Percentiles rank a stretch among this genome's conserved stretches.
These are phyloP conservation scores for Paraurostyla sp. DNA, from an alignment of 73 alveolate genomes.

Conservation along the genomic window DNA sequence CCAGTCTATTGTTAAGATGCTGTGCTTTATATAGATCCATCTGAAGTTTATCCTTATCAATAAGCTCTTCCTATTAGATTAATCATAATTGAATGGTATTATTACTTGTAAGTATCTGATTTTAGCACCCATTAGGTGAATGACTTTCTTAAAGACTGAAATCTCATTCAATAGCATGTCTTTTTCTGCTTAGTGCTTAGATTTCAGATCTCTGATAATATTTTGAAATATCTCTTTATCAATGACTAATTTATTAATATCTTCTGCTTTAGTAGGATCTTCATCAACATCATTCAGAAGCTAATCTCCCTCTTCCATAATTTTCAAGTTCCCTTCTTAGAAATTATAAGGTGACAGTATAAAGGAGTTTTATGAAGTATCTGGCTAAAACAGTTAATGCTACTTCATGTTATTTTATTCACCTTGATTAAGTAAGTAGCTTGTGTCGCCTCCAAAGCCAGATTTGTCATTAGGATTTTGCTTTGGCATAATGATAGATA, in stretches of 20 bases:
- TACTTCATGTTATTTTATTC: conserved; percentile 15
- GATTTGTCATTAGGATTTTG: not conserved
- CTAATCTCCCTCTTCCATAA: no score
- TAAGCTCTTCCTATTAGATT: not conserved
- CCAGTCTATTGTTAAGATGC: not conserved
- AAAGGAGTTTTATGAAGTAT: no score
- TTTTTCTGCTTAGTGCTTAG: conserved; percentile 50
- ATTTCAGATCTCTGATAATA: not conserved
- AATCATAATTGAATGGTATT: not conserved
- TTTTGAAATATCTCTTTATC: not conserved
- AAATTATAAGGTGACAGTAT: no score
- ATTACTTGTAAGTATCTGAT: conserved; percentile 3
- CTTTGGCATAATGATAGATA: not conserved
- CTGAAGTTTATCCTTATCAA: conserved; percentile 33
- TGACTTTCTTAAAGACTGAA: conserved; percentile 1
- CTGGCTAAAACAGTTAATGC: no score
- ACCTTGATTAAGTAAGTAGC: not conserved
- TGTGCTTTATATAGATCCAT: not conserved
- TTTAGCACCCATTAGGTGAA: conserved; percentile 37
- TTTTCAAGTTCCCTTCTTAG: no score
- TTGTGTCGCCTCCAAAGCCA: conserved; percentile 3
- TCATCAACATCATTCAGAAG: no score
- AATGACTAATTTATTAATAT: no score
- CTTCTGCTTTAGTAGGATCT: no score
- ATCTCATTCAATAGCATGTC: not conserved